Evolutionary conservation across 768 basidiomycete genomes (phyloP), one percentile per base, ranked within the genome.

Genomic region (Collybiopsis luxurians): DNA sequence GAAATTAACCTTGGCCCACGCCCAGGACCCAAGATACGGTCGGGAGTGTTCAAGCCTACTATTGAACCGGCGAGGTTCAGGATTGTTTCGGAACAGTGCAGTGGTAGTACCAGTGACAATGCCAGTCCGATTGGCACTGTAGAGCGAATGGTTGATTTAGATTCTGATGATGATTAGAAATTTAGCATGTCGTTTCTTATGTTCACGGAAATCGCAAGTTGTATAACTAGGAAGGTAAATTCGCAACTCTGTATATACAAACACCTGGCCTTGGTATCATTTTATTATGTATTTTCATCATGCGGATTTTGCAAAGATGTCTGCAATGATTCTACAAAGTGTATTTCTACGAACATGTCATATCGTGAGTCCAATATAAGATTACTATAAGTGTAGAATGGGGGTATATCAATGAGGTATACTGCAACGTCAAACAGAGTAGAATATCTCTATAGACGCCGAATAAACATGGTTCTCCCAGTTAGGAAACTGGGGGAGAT

Each of bases 11-110:
- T 92, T n/a, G 82, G 81, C 13, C 85, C 85, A 3, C 72, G 80
- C 49, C 84, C 86, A 17, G 88, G 90, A 10, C 76, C 79, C 19
- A 82, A 78, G 55, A 76, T 87, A 53, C 81, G 79, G n/a, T 86
- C 85, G 9, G 84, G 84, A 6, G 84, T 87, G 7, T 64, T 73
- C 7, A 64, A 70, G 15, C 73, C 73, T 38, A 67, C 65, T 6
- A 76, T 75, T 3, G 71, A 68, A 60, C 31, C 46, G 0, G 61
- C 30, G 38, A 50, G 45, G 40, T 53, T 43, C 46, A 5, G 58
- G 55, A 5, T 46, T 63, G n/a, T 34, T 34, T 34, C 31, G 5
- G 31, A 13, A 13, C 31, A 34, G 31, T n/a, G n/a, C n/a, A n/a
- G n/a, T n/a, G n/a, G n/a, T n/a, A n/a, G n/a, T n/a, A n/a, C n/a